Evolutionary conservation across 805 yeast genomes (phyloP).

Genomic region (Metschnikowia bowlesiae): DNA sequence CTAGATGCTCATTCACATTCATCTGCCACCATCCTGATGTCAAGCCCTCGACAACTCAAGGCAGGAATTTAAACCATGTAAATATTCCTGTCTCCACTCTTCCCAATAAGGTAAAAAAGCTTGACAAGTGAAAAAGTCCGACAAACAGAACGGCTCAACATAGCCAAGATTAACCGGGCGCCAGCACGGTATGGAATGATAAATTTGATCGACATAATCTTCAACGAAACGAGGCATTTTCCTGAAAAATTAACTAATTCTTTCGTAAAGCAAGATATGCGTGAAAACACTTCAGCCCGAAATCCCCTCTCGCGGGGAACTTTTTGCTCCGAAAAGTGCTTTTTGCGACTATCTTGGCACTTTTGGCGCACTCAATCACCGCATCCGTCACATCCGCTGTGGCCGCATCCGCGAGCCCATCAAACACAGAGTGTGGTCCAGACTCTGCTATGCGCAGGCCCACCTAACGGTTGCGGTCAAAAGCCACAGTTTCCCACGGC

Average conservation of each 20-base stretch:
- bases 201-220: too few species aligned
- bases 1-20: background rate
- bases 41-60: background rate
- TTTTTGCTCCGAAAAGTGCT: background rate
- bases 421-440: background rate
- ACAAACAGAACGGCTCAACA: too few species aligned
- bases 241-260: background rate
- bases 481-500: background rate
- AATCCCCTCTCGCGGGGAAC: background rate
- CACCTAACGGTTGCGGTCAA: background rate
- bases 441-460: background rate
- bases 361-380: background rate
- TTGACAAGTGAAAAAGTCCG: background rate
- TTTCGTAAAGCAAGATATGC: background rate
- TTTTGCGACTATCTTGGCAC: background rate
- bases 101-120: too few species aligned
- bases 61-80: background rate
- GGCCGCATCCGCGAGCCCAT: background rate
- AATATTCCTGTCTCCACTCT: too few species aligned
- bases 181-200: too few species aligned
- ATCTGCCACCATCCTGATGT: background rate
- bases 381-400: background rate
- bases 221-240: background rate
- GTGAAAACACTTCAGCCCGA: background rate
- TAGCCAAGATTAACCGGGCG: background rate